Conservation (phyloP, 164 flowering plant genomes). For the Stephania yunnanensis region DNA sequence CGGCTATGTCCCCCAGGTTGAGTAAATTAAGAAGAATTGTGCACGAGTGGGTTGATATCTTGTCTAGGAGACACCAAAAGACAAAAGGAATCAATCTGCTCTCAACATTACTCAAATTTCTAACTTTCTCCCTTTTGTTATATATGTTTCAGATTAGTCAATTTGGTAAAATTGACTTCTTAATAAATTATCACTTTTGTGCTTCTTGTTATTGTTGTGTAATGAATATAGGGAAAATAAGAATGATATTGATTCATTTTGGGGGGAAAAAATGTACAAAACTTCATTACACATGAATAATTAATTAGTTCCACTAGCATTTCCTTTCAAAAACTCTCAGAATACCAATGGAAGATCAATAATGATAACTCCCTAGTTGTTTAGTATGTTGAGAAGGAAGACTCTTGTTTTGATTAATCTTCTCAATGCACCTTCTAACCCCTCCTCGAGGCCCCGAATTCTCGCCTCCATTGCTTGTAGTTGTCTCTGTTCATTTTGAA, state of each 20-base stretch:
- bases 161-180: background rate
- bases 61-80: background rate
- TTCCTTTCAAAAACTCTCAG: slow-evolving; percentile 6
- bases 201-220: background rate
- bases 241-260: background rate
- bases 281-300: background rate
- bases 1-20: background rate
- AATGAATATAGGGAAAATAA: no score
- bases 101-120: background rate
- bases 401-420: slow-evolving; percentile 23
- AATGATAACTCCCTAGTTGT: background rate
- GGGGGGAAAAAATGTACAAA: background rate
- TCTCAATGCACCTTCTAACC: slow-evolving; percentile 14
- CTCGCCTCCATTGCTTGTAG: slow-evolving; percentile 15
- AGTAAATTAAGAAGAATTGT: background rate
- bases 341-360: background rate
- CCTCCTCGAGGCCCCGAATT: slow-evolving; percentile 15
- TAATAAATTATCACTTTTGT: no score
- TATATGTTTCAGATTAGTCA: background rate
- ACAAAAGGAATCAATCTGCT: background rate
- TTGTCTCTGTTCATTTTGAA: slow-evolving; percentile 5
- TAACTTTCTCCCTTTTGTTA: background rate
- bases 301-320: slow-evolving; percentile 2
- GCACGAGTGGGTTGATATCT: slow-evolving; percentile 7
- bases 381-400: slow-evolving; percentile 26